Conservation (phyloP, 371 early-diverging fungal species). For the Funneliformis caledonium region DNA sequence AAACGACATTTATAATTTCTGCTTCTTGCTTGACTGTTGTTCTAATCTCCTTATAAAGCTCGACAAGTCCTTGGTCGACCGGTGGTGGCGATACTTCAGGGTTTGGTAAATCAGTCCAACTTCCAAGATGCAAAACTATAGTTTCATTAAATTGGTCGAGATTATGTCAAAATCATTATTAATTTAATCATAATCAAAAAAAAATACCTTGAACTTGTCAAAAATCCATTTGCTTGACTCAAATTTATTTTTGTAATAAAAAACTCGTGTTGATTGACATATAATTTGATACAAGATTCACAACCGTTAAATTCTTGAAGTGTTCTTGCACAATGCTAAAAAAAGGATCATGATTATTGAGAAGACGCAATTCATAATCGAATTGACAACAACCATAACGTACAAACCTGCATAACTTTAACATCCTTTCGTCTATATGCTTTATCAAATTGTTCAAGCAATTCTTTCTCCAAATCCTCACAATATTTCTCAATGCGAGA, state of each 20-base stretch:
- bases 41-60: slow-evolving; percentile 83
- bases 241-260: slow-evolving; percentile 84
- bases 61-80: slow-evolving; percentile 76
- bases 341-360: not conserved
- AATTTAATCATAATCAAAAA: not conserved
- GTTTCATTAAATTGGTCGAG: slow-evolving; percentile 5
- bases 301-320: slow-evolving; percentile 96
- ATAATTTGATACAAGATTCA: slow-evolving; percentile 89
- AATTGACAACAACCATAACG: not conserved
- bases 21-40: slow-evolving; percentile 86
- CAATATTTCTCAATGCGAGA: slow-evolving; percentile 88
- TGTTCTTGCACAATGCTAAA: slow-evolving; percentile 80
- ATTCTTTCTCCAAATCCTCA: slow-evolving; percentile 88
- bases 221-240: slow-evolving; percentile 49
- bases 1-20: slow-evolving; percentile 86
- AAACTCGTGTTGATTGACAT: slow-evolving; percentile 96
- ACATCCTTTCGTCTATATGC: slow-evolving; percentile 78
- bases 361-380: not conserved
- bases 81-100: slow-evolving; percentile 65
- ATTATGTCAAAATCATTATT: not conserved
- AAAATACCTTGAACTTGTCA: slow-evolving; percentile 35
- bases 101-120: slow-evolving; percentile 53
- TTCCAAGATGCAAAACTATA: slow-evolving; percentile 21
- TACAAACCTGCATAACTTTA: slow-evolving; percentile 66
- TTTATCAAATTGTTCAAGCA: slow-evolving; percentile 85